Base-by-base conservation (phyloP, 1,284 basidiomycete genomes). In the Phylloporus sp. region DNA sequence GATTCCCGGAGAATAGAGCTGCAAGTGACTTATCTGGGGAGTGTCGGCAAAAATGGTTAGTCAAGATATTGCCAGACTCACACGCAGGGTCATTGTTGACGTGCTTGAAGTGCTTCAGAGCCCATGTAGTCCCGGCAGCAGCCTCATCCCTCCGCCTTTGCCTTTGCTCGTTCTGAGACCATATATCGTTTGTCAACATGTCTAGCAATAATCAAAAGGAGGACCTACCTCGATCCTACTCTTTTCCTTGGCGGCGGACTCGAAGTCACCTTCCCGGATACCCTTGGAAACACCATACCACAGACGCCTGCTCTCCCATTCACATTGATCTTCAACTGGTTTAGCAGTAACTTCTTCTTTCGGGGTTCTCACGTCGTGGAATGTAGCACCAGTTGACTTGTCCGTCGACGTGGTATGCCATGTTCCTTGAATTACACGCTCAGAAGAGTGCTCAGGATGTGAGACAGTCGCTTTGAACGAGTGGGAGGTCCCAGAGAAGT, bases 401-500 rank as follows among this genome's bases (percentile, higher is more conserved):
- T 86, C 83, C 73, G 86, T 89, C 68, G 87, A 89, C 10, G 81
- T 85, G 57, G 88, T 86, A 68, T 94, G 89, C 97, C 97, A 99
- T 51, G 91, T 88, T 47, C 97, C 97, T 75, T 98, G 94, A 66
- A 94, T 84, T 26, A 89, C 82, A 74, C 88, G 84, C 46, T 72
- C 70, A 24, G 70, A 63, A 34, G 62, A 57, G 13, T 67, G 68
- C 18, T 62, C 70, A 26, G 83, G 79, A 34, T 83, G 77, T 2
- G 83, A 78, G 39, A 97, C 77, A 18, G 84, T 83, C 7, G 97
- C 95, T 78, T 96, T 97, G 88, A 94, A 98, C 15, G 89, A 85
- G 80, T 99, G 97, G 4, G 94, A 88, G 78, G 96, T 98, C 68
- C 96, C 96, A 34, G 89, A 88, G 75, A 98, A 96, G 82, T 96